Conservation (phyloP, 306 rosid species). For the Prunus kanzakura region DNA sequence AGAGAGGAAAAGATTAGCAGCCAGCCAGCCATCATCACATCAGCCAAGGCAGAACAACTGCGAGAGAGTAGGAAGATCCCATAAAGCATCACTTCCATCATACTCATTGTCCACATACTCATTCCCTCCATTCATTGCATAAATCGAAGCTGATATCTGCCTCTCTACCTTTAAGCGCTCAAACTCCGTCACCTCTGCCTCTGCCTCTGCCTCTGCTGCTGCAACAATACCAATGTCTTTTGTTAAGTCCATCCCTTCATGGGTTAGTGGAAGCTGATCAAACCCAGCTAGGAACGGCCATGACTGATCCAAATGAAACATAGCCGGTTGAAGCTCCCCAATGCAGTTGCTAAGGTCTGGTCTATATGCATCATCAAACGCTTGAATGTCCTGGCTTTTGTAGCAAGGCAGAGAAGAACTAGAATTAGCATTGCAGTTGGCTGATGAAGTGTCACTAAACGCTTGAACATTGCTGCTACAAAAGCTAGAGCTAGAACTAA, state of each 20-base stretch:
- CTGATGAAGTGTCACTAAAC: not conserved
- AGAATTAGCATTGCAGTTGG: not conserved
- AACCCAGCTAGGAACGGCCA: conserved; percentile 40
- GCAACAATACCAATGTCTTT: conserved; percentile 1
- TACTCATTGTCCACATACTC: conserved; percentile 25
- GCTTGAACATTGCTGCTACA: too few species aligned
- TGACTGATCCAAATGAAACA: conserved; percentile 26
- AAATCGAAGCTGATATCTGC: conserved; percentile 36
- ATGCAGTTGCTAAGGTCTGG: conserved; percentile 45
- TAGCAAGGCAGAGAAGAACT: not conserved
- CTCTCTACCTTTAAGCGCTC: conserved; percentile 25
- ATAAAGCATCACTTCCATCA: conserved; percentile 29
- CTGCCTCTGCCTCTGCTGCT: not conserved
- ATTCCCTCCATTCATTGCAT: conserved; percentile 23
- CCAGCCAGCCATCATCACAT: not conserved
- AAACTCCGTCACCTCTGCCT: conserved; percentile 7
- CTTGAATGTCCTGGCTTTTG: conserved; percentile 7
- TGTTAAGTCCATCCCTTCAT: conserved; percentile 20
- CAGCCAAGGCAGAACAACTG: conserved; percentile 32
- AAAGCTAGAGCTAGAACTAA: conserved; percentile 1
- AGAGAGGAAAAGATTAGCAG: not conserved
- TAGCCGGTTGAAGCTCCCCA: conserved; percentile 24
- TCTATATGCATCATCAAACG: conserved; percentile 41
- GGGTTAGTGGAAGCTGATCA: conserved; percentile 26
- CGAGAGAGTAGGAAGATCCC: conserved; percentile 36